Base-by-base conservation (phyloP, 495 filamentous ascomycete genomes). In the Thermochaetoides thermophila region DNA sequence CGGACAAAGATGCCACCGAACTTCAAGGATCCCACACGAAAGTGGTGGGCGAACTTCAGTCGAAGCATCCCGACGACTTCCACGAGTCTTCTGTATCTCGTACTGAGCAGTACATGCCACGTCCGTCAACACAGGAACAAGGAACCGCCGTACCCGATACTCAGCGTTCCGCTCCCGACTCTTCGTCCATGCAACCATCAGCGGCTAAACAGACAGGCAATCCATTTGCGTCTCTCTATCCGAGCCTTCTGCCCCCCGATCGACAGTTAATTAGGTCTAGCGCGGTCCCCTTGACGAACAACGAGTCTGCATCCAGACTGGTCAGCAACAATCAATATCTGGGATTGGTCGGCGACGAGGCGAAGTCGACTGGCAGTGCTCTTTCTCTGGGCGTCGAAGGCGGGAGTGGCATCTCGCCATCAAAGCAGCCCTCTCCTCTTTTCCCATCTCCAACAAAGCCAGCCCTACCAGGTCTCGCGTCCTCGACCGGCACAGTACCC, bases 141-240 rank as follows among this genome's bases (percentile, higher is more conserved):
- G n/a, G n/a, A n/a, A n/a, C n/a, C n/a, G n/a, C n/a, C n/a, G n/a
- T n/a, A n/a, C n/a, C n/a, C n/a, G n/a, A n/a, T n/a, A n/a, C n/a
- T n/a, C n/a, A n/a, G n/a, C n/a, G n/a, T n/a, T n/a, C n/a, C 7
- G 26, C 21, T 5, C 17, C 30, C 28, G 32, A 31, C 3, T 28
- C 40, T 5, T n/a, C 16, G n/a, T n/a, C 15, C 8, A 12, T 18
- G 18, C 40, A 38, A 15, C 18, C 18, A 7, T 42, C 34, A 10
- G 13, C 43, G 14, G 35, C 20, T 20, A 21, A 27, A 3, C 31
- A 31, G 17, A 42, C 38, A 18, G 44, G 24, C 35, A 50, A 66
- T 28, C 50, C 57, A 14, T 64, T 62, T 41, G 60, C 59, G 19
- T 61, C 59, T 3, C 53, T 56, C 29, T 57, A 63, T 32, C 60